Conservation (phyloP, 306 rosid genomes). For the Cicer judaicum region DNA sequence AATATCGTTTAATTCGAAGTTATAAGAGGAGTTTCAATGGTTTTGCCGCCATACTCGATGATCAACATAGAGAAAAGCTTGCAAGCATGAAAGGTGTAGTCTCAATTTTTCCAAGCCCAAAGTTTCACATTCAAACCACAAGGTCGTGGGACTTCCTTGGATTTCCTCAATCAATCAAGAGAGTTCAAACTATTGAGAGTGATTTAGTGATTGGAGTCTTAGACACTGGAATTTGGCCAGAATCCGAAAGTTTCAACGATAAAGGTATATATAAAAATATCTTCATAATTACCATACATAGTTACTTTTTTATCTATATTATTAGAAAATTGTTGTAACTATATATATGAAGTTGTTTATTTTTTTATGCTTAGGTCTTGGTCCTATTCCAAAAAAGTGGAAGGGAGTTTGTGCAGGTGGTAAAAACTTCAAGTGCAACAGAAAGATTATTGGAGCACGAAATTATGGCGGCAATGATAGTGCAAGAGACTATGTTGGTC, state of each 20-base stretch:
- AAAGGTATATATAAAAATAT: background rate
- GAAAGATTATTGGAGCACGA: constrained; percentile 43
- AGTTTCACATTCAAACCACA: constrained; percentile 35
- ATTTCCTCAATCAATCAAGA: background rate
- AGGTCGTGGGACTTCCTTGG: constrained; percentile 51
- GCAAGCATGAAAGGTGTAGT: constrained; percentile 23
- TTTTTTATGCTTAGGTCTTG: background rate
- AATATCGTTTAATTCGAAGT: constrained; percentile 1
- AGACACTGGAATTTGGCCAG: constrained; percentile 49
- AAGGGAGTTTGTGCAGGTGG: constrained; percentile 37
- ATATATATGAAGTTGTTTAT: too few species aligned
- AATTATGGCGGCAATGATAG: background rate
- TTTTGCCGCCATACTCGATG: constrained; percentile 32
- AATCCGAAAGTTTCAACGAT: constrained; percentile 36
- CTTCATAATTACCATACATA: too few species aligned
- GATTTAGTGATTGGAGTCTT: constrained; percentile 36
- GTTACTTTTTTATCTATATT: too few species aligned
- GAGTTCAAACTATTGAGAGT: constrained; percentile 7
- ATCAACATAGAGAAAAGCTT: constrained; percentile 12
- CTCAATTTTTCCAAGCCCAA: constrained; percentile 39
- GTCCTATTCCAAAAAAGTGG: constrained; percentile 43
- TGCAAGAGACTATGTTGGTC: constrained; percentile 34
- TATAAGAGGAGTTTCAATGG: constrained; percentile 43
- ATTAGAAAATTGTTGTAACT: too few species aligned
- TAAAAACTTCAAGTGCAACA: constrained; percentile 45